Evolutionary conservation across 1,284 basidiomycete genomes (phyloP).

Genomic region (Quambalaria eucalypti): DNA sequence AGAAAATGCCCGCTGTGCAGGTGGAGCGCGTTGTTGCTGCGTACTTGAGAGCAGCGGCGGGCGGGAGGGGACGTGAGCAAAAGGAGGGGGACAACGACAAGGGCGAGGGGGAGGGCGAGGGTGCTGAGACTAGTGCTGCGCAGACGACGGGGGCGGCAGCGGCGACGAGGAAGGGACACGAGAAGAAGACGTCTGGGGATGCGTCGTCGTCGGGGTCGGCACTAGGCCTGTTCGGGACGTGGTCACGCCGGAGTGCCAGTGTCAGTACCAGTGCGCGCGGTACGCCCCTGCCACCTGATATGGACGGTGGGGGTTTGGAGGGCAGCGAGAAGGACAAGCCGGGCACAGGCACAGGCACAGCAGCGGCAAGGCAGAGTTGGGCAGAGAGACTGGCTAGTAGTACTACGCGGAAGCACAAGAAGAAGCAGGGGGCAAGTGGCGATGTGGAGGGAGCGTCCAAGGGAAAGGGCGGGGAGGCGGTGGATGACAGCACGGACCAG

Average conservation of each 20-base stretch:
- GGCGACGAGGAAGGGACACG: neutral
- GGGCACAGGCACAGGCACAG: neutral
- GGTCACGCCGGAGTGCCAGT: no score
- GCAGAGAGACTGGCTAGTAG: conserved; percentile 14
- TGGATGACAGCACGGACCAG: conserved; percentile 16
- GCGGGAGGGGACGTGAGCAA: neutral
- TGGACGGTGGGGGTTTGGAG: no score
- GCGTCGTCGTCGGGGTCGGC: conserved; percentile 6
- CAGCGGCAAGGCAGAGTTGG: conserved; percentile 12
- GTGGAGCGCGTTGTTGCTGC: neutral
- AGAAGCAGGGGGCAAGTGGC: conserved; percentile 5
- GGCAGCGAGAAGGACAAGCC: conserved; percentile 16
- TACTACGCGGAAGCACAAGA: conserved; percentile 3
- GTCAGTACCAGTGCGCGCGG: no score
- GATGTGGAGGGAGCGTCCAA: conserved; percentile 1
- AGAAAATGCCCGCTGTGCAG: neutral
- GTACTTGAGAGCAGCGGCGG: neutral
- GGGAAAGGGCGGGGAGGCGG: conserved; percentile 7
- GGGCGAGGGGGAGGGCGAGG: neutral
- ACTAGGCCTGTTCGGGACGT: no score
- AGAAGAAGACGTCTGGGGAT: neutral
- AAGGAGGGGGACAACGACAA: neutral
- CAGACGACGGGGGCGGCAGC: neutral
- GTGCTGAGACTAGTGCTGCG: neutral
- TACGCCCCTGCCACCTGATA: no score